Conservation (phyloP, 805 yeast genomes). For the Candida argentea region DNA sequence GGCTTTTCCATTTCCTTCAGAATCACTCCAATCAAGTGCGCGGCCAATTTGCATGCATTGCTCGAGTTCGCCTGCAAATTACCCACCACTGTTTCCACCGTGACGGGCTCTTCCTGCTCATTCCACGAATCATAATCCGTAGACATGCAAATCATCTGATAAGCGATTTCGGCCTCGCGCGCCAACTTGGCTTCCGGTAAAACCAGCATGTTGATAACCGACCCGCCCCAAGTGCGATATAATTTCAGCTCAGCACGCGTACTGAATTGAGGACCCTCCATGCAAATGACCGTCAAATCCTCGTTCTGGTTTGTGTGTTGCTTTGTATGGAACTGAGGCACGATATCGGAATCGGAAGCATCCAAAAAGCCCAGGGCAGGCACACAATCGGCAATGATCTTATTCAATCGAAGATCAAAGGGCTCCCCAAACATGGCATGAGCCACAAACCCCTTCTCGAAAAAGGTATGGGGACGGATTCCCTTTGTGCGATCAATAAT, state of each 20-base stretch:
- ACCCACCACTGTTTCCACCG: slow-evolving; percentile 94
- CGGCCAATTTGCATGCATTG: slow-evolving; percentile 76
- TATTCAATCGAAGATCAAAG: slow-evolving; percentile 66
- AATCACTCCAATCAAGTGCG: slow-evolving; percentile 54
- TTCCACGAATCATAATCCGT: slow-evolving; percentile 99
- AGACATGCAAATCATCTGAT: slow-evolving; percentile 98
- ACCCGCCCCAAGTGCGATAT: slow-evolving; percentile 83
- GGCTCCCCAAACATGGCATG: slow-evolving; percentile 98
- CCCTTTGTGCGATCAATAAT: slow-evolving; percentile 97
- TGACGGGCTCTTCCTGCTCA: slow-evolving; percentile 88
- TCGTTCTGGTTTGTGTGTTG: slow-evolving; percentile 44
- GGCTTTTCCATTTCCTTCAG: slow-evolving; percentile 50
- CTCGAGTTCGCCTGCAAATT: slow-evolving; percentile 78
- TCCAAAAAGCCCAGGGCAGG: slow-evolving; percentile 40
- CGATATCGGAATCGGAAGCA: slow-evolving; percentile 33
- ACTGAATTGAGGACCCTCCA: slow-evolving; percentile 98
- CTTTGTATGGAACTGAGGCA: slow-evolving; percentile 54
- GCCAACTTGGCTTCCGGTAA: slow-evolving; percentile 97
- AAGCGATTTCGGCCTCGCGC: slow-evolving; percentile 91
- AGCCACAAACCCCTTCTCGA: slow-evolving; percentile 89
- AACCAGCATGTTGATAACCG: slow-evolving; percentile 94
- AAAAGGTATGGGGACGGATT: slow-evolving; percentile 79
- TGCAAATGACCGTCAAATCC: slow-evolving; percentile 81
- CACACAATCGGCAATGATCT: slow-evolving; percentile 45
- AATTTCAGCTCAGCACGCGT: slow-evolving; percentile 92